Evolutionary conservation across 176 grass and related monocot genomes (phyloP).

Genomic region (Tuctoria greenei): DNA sequence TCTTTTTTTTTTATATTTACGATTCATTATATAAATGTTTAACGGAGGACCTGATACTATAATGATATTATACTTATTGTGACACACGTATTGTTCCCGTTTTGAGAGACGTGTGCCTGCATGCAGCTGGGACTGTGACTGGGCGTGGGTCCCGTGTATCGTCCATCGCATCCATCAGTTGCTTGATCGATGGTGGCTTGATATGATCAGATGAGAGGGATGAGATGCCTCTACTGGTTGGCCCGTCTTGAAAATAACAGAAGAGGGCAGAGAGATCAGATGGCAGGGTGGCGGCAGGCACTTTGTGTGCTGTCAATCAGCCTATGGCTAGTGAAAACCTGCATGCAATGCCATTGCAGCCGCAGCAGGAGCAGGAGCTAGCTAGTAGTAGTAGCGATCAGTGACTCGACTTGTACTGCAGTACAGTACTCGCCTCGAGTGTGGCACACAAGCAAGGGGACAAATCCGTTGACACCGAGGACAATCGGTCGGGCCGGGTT

Average conservation of each 20-base stretch:
- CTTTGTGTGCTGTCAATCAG: conserved; percentile 49
- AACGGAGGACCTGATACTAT: too few species aligned
- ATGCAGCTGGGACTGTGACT: neutral
- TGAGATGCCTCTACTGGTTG: conserved; percentile 5
- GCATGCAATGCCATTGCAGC: conserved; percentile 8
- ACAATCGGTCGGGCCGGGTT: neutral
- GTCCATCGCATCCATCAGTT: conserved; percentile 10
- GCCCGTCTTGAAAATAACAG: conserved; percentile 26
- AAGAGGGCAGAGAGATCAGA: neutral
- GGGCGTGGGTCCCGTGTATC: neutral
- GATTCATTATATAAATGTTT: too few species aligned
- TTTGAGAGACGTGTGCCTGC: conserved; percentile 25
- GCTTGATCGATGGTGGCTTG: neutral
- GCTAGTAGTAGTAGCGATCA: neutral
- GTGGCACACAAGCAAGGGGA: conserved; percentile 3
- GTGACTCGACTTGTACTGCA: conserved; percentile 22
- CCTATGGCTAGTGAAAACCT: conserved; percentile 28
- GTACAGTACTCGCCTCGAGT: neutral
- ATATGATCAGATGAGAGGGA: too few species aligned
- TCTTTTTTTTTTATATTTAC: too few species aligned
- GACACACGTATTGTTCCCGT: conserved; percentile 21
- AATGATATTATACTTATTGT: too few species aligned
- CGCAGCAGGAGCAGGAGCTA: neutral
- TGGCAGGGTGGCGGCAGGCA: conserved; percentile 28
- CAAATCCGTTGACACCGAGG: conserved; percentile 16